These are phyloP conservation scores for Phytophthora macrochlamydospora DNA, from an alignment of 352 stramenopile species.

Conservation along the genomic window DNA sequence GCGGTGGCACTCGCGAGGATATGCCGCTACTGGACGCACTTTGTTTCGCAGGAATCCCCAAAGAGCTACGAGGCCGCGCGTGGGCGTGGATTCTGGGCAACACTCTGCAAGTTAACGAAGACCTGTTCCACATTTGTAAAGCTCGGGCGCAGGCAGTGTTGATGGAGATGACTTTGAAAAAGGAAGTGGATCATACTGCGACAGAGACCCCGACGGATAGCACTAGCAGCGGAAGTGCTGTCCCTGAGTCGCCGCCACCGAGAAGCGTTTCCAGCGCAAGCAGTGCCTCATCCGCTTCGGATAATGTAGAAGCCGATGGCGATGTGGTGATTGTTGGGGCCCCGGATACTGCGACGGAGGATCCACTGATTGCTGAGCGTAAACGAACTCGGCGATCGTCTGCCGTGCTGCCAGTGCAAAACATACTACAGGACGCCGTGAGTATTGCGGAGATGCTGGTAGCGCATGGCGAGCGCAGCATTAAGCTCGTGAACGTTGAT, in stretches of 20 bases:
- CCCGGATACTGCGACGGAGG: constrained; percentile 5
- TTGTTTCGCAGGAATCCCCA: constrained; percentile 84
- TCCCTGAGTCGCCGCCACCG: constrained; percentile 26
- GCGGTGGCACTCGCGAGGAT: constrained; percentile 31
- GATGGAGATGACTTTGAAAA: constrained; percentile 77
- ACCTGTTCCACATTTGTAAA: constrained; percentile 87
- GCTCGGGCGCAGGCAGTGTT: constrained; percentile 70
- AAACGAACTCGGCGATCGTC: constrained; percentile 36
- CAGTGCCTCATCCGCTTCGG: constrained; percentile 36
- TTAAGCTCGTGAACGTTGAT: constrained; percentile 82
- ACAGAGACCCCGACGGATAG: constrained; percentile 23
- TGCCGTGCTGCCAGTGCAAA: constrained; percentile 38
- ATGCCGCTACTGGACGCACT: constrained; percentile 58
- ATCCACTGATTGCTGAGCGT: constrained; percentile 13
- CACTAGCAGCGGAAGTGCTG: constrained; percentile 21
- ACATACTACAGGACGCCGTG: constrained; percentile 72
- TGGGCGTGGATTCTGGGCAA: constrained; percentile 87
- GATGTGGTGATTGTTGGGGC: constrained; percentile 8
- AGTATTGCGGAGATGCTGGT: constrained; percentile 85
- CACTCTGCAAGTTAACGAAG: constrained; percentile 84
- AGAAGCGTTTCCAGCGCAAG: constrained; percentile 35
- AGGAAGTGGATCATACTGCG: constrained; percentile 49
- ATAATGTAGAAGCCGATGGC: constrained; percentile 10
- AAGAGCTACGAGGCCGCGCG: constrained; percentile 78
- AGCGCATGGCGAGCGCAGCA: constrained; percentile 78